A percentile compares a stretch with the other conserved stretches of the same genome.
phyloP scores from a whole-genome alignment of 2,329 filamentous ascomycete species.

The Plectosphaerella sp. region DNA sequence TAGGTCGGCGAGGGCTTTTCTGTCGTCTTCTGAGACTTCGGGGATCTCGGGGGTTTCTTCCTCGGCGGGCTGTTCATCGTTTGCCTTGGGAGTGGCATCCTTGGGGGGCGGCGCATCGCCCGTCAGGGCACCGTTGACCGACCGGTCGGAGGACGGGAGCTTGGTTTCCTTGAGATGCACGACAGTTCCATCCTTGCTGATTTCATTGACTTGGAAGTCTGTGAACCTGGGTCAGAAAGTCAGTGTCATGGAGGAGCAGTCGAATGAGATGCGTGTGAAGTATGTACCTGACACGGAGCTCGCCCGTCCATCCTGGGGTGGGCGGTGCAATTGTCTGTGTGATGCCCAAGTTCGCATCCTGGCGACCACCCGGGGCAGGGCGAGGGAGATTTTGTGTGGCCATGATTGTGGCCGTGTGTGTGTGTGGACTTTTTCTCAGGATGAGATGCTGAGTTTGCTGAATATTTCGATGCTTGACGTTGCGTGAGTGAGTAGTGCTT shows the following conservation, averaged over 20 bases:
- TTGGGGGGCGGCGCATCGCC: conserved; percentile 12
- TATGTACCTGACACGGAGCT: conserved; percentile 11
- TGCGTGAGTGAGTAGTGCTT: background rate
- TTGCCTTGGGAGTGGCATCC: conserved; percentile 18
- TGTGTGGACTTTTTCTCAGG: background rate
- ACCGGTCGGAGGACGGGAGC: background rate
- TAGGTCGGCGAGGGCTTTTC: conserved; percentile 30
- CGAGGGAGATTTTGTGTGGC: background rate
- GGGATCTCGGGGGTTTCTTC: conserved; percentile 4
- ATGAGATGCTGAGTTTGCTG: background rate
- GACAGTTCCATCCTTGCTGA: conserved; percentile 69
- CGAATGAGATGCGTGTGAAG: background rate
- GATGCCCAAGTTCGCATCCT: conserved; percentile 12
- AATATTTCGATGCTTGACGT: background rate
- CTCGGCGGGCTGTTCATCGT: conserved; percentile 1
- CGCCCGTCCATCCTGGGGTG: conserved; percentile 12
- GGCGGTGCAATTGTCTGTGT: conserved; percentile 13
- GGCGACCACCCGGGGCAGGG: conserved; percentile 1
- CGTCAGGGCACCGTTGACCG: background rate
- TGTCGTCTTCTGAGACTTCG: conserved; percentile 22
- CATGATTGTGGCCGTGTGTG: background rate
- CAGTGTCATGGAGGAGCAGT: background rate
- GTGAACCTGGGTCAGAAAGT: conserved; percentile 58
- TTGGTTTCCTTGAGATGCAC: conserved; percentile 54
- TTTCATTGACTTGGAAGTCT: conserved; percentile 91